phyloP scores from a whole-genome alignment of 805 yeast species.

The Trichomonascus vanleenenianus region DNA sequence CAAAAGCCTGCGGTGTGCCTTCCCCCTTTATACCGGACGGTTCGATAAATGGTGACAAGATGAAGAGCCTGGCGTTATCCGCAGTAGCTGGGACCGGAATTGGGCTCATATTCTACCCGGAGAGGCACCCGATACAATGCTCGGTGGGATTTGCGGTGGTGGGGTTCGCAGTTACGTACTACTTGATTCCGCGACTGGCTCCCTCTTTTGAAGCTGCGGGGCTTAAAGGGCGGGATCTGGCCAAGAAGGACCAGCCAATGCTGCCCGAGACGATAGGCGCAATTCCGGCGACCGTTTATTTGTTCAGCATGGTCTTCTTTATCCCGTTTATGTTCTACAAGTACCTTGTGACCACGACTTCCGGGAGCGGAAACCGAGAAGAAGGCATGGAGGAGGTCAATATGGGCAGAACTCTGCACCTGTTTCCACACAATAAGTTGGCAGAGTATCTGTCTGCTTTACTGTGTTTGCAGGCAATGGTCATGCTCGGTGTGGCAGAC shows the following conservation, averaged over 20 bases:
- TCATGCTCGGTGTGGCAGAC: conserved; percentile 82
- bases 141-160: conserved; percentile 59
- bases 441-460: conserved; percentile 83
- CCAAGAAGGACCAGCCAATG: conserved; percentile 64
- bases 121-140: conserved; percentile 43
- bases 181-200: conserved; percentile 62
- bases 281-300: conserved; percentile 71
- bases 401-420: conserved; percentile 10
- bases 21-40: no score
- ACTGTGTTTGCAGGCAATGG: conserved; percentile 73
- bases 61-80: no score
- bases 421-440: conserved; percentile 73
- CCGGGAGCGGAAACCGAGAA: conserved; percentile 53
- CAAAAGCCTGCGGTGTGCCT: no score
- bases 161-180: conserved; percentile 54
- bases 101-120: not conserved
- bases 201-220: conserved; percentile 68
- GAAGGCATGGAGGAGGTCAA: conserved; percentile 28
- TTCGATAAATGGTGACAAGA: no score
- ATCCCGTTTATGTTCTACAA: conserved; percentile 84
- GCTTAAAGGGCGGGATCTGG: conserved; percentile 74
- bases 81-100: not conserved
- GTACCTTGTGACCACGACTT: conserved; percentile 51
- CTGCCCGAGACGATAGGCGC: conserved; percentile 94
- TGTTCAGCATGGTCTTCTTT: conserved; percentile 72